Conservation (phyloP, 108 stramenopile species). For the Cyclotella atomus region DNA sequence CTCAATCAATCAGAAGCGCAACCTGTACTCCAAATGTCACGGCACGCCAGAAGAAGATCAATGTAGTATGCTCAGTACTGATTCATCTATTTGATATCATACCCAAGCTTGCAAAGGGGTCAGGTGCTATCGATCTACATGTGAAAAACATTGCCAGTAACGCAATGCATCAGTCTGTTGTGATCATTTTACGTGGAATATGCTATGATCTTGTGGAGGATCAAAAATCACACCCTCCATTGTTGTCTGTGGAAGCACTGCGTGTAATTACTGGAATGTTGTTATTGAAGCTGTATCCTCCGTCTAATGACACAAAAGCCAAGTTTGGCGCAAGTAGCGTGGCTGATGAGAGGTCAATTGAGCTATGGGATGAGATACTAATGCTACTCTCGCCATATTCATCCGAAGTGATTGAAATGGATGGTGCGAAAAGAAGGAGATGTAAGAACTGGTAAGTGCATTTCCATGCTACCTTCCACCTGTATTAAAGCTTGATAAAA, state of each 20-base stretch:
- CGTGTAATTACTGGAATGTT: conserved; percentile 49
- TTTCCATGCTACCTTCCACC: neutral
- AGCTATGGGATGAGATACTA: conserved; percentile 42
- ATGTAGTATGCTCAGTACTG: conserved; percentile 30
- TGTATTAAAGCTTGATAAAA: neutral
- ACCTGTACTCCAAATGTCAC: neutral
- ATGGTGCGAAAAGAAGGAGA: neutral
- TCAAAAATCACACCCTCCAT: neutral
- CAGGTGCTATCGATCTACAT: neutral
- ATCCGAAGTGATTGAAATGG: neutral
- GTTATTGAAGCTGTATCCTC: conserved; percentile 37
- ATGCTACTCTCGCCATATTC: conserved; percentile 36
- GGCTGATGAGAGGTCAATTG: conserved; percentile 3
- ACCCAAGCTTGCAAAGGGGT: neutral
- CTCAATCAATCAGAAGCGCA: neutral
- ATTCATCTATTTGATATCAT: conserved; percentile 22
- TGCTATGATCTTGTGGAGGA: conserved; percentile 26
- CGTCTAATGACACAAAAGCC: neutral
- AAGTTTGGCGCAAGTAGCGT: neutral
- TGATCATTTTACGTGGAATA: conserved; percentile 23
- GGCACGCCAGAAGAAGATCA: conserved; percentile 25
- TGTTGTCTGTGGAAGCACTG: conserved; percentile 38
- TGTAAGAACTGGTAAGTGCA: conserved; percentile 24
- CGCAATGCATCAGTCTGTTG: conserved; percentile 33
- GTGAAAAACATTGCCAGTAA: neutral